Base-by-base conservation (phyloP, 805 yeast species). In the Candida morakotiae region DNA sequence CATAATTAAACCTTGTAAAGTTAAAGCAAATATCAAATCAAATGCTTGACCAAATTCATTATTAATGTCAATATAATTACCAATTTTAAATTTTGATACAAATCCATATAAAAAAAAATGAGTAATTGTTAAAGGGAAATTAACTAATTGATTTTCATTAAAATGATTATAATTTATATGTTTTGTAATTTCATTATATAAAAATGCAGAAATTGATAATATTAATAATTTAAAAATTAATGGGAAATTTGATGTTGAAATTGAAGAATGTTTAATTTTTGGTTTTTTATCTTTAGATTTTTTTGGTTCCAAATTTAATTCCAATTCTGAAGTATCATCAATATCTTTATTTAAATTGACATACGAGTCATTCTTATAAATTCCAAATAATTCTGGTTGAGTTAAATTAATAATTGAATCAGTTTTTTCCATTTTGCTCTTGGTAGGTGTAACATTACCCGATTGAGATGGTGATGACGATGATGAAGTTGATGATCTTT, bases 1-100 rank as follows among this genome's bases (percentile, higher is more conserved):
- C 58, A 81, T 69, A n/a, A 74, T 41, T 11, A 78, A 48, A 2
- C 87, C 87, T 45, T 77, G 77, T 8, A 77, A 32, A 3, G 76
- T 36, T 35, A 62, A 49, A n/a, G 58, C 56, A 22, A 60, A 37
- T 3, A 48, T 34, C 6, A 28, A 28, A 42, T 57, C 60, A 9
- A 45, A 25, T 6, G 40, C 25, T 22, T 31, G 26, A 10, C 38
- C 35, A 11, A 24, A n/a, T 16, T 39, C 41, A 24, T 39, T 39
- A 21, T 35, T 24, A 13, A 44, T 28, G 1, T 39, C 21, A 14
- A 37, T 24, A 26, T 44, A 44, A 24, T 30, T 40, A 15, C 47
- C 39, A 9, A 55, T 49, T 38, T 53, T 48, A 35, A 58, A 48
- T 18, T 48, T 53, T 36, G 48, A 47, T 27, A 60, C 39, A 28